A percentile compares a stretch with the other conserved stretches of the same genome.
phyloP scores from a whole-genome alignment of 345 rosid genomes.

The Erucastrum elatum region DNA sequence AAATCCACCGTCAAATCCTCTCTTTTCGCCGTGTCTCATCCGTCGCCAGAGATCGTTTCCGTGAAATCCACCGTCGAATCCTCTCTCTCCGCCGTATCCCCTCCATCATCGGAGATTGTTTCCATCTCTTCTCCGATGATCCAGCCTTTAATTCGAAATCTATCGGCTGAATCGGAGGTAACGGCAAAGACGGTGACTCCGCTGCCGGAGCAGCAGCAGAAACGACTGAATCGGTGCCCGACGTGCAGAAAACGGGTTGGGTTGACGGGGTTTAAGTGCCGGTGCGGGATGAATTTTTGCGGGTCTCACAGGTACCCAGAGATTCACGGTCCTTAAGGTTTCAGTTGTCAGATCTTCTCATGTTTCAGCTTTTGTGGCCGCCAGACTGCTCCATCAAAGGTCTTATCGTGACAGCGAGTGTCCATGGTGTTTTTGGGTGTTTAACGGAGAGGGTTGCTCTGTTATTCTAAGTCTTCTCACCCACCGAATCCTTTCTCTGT shows the following conservation, averaged over 20 bases:
- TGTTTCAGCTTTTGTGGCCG: too few relatives aligned
- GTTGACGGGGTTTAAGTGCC: slow-evolving; percentile 52
- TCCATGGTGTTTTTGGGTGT: too few relatives aligned
- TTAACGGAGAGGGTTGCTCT: too few relatives aligned
- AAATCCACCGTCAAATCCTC: slow-evolving; percentile 47
- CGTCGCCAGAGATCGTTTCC: slow-evolving; percentile 40
- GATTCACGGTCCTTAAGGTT: too few relatives aligned
- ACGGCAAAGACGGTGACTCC: slow-evolving; percentile 18
- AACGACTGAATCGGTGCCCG: slow-evolving; percentile 47
- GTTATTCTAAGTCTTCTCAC: too few relatives aligned
- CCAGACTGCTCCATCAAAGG: too few relatives aligned
- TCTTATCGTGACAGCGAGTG: too few relatives aligned
- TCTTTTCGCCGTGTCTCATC: slow-evolving; percentile 32
- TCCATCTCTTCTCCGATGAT: slow-evolving; percentile 40
- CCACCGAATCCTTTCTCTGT: too few relatives aligned
- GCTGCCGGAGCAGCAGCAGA: slow-evolving; percentile 1
- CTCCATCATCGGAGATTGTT: slow-evolving; percentile 33
- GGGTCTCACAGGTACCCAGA: too few relatives aligned
- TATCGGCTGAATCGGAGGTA: slow-evolving; percentile 4
- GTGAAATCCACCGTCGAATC: slow-evolving; percentile 43
- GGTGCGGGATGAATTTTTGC: not conserved
- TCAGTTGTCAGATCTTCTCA: too few relatives aligned
- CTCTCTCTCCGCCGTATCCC: slow-evolving; percentile 36
- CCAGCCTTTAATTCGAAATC: slow-evolving; percentile 22
- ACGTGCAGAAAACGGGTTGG: slow-evolving; percentile 54